Percentiles rank a stretch among this genome's conserved stretches.
phyloP scores from a whole-genome alignment of 305 asterid genomes.

The Fraxinus velutina region DNA sequence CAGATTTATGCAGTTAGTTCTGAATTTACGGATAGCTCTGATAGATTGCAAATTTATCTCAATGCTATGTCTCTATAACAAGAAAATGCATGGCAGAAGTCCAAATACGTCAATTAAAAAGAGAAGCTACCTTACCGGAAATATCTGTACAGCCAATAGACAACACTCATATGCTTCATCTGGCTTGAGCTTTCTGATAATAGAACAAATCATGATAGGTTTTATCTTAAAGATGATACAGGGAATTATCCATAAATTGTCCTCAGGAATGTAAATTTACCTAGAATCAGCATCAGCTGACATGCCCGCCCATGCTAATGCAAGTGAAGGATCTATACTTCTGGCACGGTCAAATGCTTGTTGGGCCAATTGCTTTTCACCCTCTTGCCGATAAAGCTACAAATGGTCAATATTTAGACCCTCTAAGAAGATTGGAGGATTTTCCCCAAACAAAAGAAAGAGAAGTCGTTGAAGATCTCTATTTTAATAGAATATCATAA shows the following conservation, averaged over 20 bases:
- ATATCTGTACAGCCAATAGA: slow-evolving; percentile 70
- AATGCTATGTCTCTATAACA: not conserved
- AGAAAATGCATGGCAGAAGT: not conserved
- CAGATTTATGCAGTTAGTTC: not conserved
- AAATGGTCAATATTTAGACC: slow-evolving; percentile 30
- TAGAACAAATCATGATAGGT: slow-evolving; percentile 18
- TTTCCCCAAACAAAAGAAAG: slow-evolving; percentile 2
- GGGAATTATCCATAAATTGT: slow-evolving; percentile 2
- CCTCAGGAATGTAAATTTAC: slow-evolving; percentile 36
- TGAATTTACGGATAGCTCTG: not conserved
- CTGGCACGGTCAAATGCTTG: slow-evolving; percentile 95
- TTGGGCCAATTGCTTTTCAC: slow-evolving; percentile 68
- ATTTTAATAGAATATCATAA: not conserved
- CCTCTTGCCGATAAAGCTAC: slow-evolving; percentile 77
- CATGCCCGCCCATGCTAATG: slow-evolving; percentile 99
- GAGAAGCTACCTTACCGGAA: slow-evolving; percentile 56
- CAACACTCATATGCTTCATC: slow-evolving; percentile 96
- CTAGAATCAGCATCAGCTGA: slow-evolving; percentile 85
- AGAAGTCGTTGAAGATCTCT: not conserved
- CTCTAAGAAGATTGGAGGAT: slow-evolving; percentile 7
- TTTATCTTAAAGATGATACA: slow-evolving; percentile 15
- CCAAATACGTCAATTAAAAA: slow-evolving; percentile 1
- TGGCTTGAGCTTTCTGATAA: slow-evolving; percentile 60
- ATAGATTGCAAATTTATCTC: not conserved
- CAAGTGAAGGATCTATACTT: slow-evolving; percentile 96